phyloP scores from a whole-genome alignment of 2,329 filamentous ascomycete genomes.

The Botryotinia convoluta region DNA sequence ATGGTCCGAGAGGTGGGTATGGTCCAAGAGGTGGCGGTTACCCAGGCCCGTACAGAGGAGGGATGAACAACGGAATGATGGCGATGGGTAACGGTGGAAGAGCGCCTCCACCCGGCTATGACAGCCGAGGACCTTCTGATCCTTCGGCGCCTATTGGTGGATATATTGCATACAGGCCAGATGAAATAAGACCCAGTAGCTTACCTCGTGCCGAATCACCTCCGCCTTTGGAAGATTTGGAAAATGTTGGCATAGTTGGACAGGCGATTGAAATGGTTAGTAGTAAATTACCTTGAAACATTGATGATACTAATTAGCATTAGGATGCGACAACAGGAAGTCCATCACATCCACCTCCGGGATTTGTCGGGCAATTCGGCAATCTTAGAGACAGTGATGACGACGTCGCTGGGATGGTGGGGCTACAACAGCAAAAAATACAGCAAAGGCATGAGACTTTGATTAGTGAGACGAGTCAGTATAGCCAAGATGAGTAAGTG shows the following conservation, averaged over 20 bases:
- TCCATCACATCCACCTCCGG: constrained; percentile 43
- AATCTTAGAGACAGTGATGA: constrained; percentile 62
- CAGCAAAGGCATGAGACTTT: constrained; percentile 48
- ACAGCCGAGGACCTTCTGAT: constrained; percentile 29
- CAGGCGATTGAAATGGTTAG: constrained; percentile 71
- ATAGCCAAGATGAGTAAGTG: constrained; percentile 71
- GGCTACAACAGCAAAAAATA: constrained; percentile 58
- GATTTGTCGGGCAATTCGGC: constrained; percentile 46
- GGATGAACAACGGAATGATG: constrained; percentile 43
- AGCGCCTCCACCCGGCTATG: constrained; percentile 40
- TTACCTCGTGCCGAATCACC: constrained; percentile 63
- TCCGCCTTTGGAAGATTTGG: constrained; percentile 54
- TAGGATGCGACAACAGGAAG: constrained; percentile 61
- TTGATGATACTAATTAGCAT: constrained; percentile 1
- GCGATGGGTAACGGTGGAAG: constrained; percentile 44
- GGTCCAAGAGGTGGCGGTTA: constrained; percentile 32
- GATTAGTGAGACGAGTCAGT: constrained; percentile 67
- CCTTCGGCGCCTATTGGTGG: constrained; percentile 20
- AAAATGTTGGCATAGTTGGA: constrained; percentile 45
- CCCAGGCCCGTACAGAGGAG: constrained; percentile 22
- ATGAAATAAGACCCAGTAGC: constrained; percentile 33
- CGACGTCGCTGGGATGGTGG: constrained; percentile 72
- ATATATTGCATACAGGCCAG: constrained; percentile 33
- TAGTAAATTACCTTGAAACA: background rate
- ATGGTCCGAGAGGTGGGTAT: constrained; percentile 37